These are phyloP conservation scores for Geranium brycei DNA, from an alignment of 345 rosid species.

Conservation along the genomic window DNA sequence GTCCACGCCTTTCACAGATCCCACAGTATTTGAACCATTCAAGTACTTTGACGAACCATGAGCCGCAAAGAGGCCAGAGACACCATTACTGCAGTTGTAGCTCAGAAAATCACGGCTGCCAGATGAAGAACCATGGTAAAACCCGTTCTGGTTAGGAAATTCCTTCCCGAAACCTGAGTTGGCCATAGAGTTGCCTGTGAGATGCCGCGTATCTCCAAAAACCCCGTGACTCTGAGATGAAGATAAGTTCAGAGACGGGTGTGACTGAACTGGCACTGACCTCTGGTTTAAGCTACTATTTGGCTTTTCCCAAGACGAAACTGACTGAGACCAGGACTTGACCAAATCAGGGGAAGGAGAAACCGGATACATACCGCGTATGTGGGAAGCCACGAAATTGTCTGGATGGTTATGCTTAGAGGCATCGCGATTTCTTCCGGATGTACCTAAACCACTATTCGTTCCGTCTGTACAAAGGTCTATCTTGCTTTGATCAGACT, in stretches of 20 bases:
- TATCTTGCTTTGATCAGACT: constrained; percentile 34
- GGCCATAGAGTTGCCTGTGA: constrained; percentile 24
- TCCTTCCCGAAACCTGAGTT: constrained; percentile 34
- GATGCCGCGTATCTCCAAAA: constrained; percentile 43
- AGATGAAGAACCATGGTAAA: constrained; percentile 10
- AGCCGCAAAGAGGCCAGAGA: constrained; percentile 16
- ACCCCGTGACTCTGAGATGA: constrained; percentile 39
- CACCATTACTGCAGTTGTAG: constrained; percentile 18
- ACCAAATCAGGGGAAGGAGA: constrained; percentile 28
- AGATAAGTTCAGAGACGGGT: constrained; percentile 29
- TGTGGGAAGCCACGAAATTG: constrained; percentile 32
- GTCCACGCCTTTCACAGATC: constrained; percentile 27
- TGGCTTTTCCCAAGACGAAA: constrained; percentile 45
- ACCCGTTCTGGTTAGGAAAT: constrained; percentile 31
- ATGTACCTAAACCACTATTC: constrained; percentile 24
- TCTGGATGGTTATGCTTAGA: constrained; percentile 28
- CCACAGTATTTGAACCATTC: constrained; percentile 18
- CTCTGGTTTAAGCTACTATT: constrained; percentile 41
- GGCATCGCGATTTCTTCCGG: constrained; percentile 27
- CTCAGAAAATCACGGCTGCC: constrained; percentile 20
- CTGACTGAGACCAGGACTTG: constrained; percentile 41
- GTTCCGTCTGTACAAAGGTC: constrained; percentile 28
- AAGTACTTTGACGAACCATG: constrained; percentile 18
- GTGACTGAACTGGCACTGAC: constrained; percentile 32
- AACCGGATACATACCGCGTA: constrained; percentile 25